Base-by-base conservation (phyloP, 2,329 filamentous ascomycete genomes). In the Sordariomycetes sp. region DNA sequence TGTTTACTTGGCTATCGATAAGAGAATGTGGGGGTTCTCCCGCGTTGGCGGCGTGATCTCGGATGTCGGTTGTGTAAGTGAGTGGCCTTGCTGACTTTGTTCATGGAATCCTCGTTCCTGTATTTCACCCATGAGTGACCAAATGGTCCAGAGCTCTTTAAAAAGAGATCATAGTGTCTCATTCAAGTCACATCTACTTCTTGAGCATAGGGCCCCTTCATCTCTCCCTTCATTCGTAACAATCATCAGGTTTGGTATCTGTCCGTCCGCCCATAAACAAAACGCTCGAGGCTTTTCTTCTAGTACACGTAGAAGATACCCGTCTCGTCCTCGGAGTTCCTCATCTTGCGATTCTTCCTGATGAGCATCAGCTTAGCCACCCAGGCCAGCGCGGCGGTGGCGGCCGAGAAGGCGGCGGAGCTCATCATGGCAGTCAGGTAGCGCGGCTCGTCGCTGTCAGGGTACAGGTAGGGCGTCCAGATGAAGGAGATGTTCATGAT, bases 381-480 rank as follows among this genome's bases (percentile, higher is more conserved):
- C 60, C 59, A 64, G 6, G 58, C 59, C 32, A 48, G 37, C 6
- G 45, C 31, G 4, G 55, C 55, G 8, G 25, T 27, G 23, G 21
- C 5, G 18, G 30, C 30, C 12, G 57, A 59, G 42, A 52, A 49
- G n/a, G 61, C 59, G 30, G 41, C 42, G 5, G 39, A 41, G 25
- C 35, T 40, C 8, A 48, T 44, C 54, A 65, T 61, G 4, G 59
- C 63, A 11, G 57, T 61, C 2, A 58, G 38, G 25, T 65, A 67
- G 6, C 58, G 47, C 0, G 63, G 64, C 2, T 53, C 59, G 14
- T 64, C 53, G 15, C 44, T 54, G 31, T 54, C 47, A 0, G 59
- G 59, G 45, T 61, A 66, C 5, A 67, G 43, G 35, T 66, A 66
- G 1, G 63, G 57, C 2, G 61, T 65, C 51, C 62, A 68, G 16